These are phyloP conservation scores for Phaeophleospora eucalypticola DNA, from an alignment of 2,329 filamentous ascomycete species.

Conservation along the genomic window DNA sequence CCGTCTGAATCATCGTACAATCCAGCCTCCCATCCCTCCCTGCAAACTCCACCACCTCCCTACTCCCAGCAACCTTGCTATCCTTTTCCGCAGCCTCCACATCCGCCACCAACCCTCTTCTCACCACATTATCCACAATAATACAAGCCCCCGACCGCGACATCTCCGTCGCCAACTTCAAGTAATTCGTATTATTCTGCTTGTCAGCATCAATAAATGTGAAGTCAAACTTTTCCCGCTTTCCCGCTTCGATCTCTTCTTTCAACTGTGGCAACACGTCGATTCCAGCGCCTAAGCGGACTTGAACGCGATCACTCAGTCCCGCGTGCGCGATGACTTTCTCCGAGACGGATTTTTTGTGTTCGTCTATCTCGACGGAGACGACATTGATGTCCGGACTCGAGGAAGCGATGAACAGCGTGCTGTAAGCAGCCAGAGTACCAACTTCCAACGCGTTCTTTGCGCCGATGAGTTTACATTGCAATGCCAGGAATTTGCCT, in stretches of 20 bases:
- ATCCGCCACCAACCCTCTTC: slow-evolving; percentile 27
- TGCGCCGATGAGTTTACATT: slow-evolving; percentile 28
- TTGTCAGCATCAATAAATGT: slow-evolving; percentile 28
- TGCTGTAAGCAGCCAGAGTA: slow-evolving; percentile 23
- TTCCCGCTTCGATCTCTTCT: slow-evolving; percentile 15
- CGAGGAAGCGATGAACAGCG: slow-evolving; percentile 18
- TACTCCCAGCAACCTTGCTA: slow-evolving; percentile 25
- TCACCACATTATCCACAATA: slow-evolving; percentile 24
- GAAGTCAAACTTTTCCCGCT: slow-evolving; percentile 20
- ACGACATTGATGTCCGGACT: slow-evolving; percentile 16
- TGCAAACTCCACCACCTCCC: slow-evolving; percentile 40
- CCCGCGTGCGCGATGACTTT: slow-evolving; percentile 13
- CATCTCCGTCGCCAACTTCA: slow-evolving; percentile 17
- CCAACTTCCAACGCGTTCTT: slow-evolving; percentile 24
- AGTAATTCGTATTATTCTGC: slow-evolving; percentile 20
- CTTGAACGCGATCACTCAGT: slow-evolving; percentile 17
- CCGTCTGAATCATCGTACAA: slow-evolving; percentile 43
- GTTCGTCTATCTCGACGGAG: slow-evolving; percentile 12
- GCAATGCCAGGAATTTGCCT: slow-evolving; percentile 40
- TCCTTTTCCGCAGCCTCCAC: slow-evolving; percentile 23
- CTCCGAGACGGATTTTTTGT: slow-evolving; percentile 11
- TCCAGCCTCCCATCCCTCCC: slow-evolving; percentile 43
- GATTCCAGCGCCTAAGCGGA: slow-evolving; percentile 16
- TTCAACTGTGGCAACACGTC: slow-evolving; percentile 21
- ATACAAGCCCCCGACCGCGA: slow-evolving; percentile 13